Evolutionary conservation across 2,329 filamentous ascomycete species (phyloP), one percentile per base, ranked within the genome.

Genomic region (Pseudogymnoascus destructans): DNA sequence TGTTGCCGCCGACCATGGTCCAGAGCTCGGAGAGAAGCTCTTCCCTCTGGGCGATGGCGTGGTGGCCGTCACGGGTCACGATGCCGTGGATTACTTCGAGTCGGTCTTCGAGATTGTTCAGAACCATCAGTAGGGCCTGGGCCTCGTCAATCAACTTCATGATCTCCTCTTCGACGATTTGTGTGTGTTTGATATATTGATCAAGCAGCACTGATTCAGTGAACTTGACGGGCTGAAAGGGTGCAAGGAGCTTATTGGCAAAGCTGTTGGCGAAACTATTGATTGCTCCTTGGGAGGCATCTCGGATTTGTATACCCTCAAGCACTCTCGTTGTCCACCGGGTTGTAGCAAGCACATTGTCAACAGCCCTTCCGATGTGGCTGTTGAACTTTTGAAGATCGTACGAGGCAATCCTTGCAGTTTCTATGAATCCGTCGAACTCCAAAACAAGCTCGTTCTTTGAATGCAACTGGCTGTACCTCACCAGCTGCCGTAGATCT

Each of bases 311-410:
- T 23, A 70, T 67, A 1, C 65, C 64, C 59, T 69, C 67, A 7
- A 70, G 64, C 30, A 69, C 66, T 13, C 82, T 77, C 54, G 84
- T 78, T 0, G 87, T 91, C 85, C 85, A 90, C 58, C 80, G 79
- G 66, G 89, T 90, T 59, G 86, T 88, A 61, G 77, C 79, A 60
- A 91, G 83, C 55, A 91, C 82, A 33, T 80, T 80, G 66, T 92
- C 87, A 33, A 91, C 82, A 1, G 85, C 83, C 9, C 81, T 78
- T 3, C 86, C 86, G 63, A 91, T 84, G 64, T 86, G 84, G 0
- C 80, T 82, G 71, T 91, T 91, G 76, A 91, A 93, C 59, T 77
- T 79, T 61, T 85, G 83, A 3, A 93, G 75, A 59, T 87, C 82
- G 46, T 77, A 75, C 3, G 85, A 81, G 1, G 85, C 82, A 52